These are phyloP conservation scores for Nicotiana otophora DNA, from an alignment of 257 asterid species.

Conservation along the genomic window DNA sequence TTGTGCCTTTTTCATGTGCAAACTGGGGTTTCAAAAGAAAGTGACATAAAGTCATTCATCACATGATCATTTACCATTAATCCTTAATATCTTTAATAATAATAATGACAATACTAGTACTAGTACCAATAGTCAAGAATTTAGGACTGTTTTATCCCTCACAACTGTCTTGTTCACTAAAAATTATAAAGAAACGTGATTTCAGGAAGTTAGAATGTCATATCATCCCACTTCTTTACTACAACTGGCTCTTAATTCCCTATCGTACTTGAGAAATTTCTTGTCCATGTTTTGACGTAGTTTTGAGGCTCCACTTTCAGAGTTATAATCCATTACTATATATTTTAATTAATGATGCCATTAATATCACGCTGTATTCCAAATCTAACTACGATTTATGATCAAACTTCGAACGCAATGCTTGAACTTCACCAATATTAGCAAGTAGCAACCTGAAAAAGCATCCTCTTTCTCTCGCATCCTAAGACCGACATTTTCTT, in stretches of 20 bases:
- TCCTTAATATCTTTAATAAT: background rate
- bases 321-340: background rate
- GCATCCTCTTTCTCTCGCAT: background rate
- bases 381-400: background rate
- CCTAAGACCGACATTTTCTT: background rate
- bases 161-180: background rate
- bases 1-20: constrained; percentile 8
- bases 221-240: background rate
- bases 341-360: background rate
- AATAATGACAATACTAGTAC: background rate
- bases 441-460: background rate
- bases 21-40: constrained; percentile 19
- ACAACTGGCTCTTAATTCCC: background rate
- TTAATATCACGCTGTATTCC: constrained; percentile 2
- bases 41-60: constrained; percentile 25
- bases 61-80: constrained; percentile 15
- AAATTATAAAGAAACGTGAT: background rate
- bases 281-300: background rate
- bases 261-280: background rate
- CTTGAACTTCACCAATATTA: background rate
- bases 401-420: background rate
- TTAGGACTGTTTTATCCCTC: too few relatives aligned
- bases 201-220: constrained; percentile 2
- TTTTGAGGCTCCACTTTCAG: background rate
- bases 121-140: background rate